Evolutionary conservation across 2,329 filamentous ascomycete genomes (phyloP).

Genomic region (Pseudonectria foliicola): DNA sequence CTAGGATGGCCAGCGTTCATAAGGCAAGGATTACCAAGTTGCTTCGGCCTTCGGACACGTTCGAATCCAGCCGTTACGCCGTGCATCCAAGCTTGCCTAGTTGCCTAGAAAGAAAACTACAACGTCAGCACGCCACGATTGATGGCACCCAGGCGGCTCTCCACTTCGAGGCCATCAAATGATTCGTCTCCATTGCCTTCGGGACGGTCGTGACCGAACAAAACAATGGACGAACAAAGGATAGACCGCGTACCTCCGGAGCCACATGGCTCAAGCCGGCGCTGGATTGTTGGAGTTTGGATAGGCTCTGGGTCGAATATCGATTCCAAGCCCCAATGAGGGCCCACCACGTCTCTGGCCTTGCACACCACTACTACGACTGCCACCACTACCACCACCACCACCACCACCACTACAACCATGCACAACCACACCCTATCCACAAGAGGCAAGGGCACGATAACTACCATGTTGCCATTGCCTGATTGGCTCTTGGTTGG

Average conservation of each 20-base stretch:
- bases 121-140: too few species aligned
- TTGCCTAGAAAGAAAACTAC: too few species aligned
- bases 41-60: too few species aligned
- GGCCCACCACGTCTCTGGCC: slow-evolving; percentile 28
- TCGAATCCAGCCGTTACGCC: too few species aligned
- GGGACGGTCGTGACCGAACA: neutral
- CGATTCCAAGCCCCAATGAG: slow-evolving; percentile 24
- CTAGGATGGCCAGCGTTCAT: too few species aligned
- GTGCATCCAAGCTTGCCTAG: too few species aligned
- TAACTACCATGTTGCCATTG: too few species aligned
- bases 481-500: too few species aligned
- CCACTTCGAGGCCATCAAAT: too few species aligned
- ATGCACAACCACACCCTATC: slow-evolving; percentile 7
- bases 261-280: slow-evolving; percentile 9
- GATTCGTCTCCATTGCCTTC: neutral
- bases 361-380: slow-evolving; percentile 22
- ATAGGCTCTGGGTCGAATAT: slow-evolving; percentile 14
- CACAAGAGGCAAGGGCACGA: too few species aligned
- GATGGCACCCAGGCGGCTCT: too few species aligned
- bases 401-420: slow-evolving; percentile 12
- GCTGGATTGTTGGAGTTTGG: slow-evolving; percentile 7
- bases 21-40: too few species aligned
- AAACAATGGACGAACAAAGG: slow-evolving; percentile 1
- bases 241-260: slow-evolving; percentile 13
- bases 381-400: slow-evolving; percentile 11